Conservation (phyloP, 176 grass and related monocot species). For the Cenchrus americanus region DNA sequence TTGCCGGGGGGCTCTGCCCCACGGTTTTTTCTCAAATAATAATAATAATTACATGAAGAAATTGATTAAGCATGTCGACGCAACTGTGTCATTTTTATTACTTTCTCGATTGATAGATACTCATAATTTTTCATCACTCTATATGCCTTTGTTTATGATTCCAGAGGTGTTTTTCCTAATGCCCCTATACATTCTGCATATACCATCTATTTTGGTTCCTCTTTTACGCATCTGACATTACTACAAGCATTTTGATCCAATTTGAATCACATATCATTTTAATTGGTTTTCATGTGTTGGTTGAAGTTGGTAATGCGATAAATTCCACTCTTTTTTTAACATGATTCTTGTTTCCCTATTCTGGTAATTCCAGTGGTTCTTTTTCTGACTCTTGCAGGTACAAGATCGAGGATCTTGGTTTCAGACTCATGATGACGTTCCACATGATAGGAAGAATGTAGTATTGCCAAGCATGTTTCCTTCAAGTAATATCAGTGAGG, state of each 20-base stretch:
- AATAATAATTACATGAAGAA: background rate
- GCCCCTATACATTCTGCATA: background rate
- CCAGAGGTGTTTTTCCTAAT: background rate
- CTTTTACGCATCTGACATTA: background rate
- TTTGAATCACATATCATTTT: background rate
- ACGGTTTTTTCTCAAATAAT: too few relatives aligned
- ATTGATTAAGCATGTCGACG: background rate
- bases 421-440: constrained; percentile 67
- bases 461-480: constrained; percentile 94
- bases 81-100: background rate
- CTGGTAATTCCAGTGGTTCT: constrained; percentile 11
- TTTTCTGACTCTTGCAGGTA: constrained; percentile 58
- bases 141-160: background rate
- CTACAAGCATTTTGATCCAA: background rate
- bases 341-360: constrained; percentile 18
- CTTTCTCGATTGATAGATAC: background rate
- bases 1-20: too few relatives aligned
- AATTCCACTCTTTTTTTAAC: background rate
- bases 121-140: background rate
- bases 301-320: background rate
- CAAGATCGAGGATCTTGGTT: constrained; percentile 82
- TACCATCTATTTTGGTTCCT: background rate
- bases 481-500: constrained; percentile 51
- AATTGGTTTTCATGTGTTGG: background rate
- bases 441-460: constrained; percentile 59